Conservation (phyloP, 163 green algal species). For the Chloromonas sp. region DNA sequence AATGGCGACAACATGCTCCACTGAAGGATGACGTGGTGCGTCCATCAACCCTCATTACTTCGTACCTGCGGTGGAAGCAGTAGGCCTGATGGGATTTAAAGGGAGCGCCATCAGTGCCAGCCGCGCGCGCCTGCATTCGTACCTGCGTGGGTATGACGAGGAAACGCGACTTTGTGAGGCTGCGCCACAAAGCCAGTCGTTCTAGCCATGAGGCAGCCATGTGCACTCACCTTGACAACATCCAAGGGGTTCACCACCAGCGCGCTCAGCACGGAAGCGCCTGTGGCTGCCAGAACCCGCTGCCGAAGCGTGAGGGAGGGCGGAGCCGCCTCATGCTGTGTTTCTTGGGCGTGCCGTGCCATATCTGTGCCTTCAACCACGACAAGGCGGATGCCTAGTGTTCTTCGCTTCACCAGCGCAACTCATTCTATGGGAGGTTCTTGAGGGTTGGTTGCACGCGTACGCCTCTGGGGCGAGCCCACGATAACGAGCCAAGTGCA, state of each 20-base stretch:
- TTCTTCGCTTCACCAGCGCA: too few species aligned
- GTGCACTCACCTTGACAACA: slow-evolving; percentile 74
- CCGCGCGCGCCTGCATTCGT: not conserved
- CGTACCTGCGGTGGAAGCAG: not conserved
- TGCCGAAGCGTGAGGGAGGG: not conserved
- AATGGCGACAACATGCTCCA: too few species aligned
- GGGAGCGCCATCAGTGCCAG: too few species aligned
- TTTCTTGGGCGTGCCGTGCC: not conserved
- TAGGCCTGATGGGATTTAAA: not conserved
- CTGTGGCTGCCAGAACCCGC: slow-evolving; percentile 57
- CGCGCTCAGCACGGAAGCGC: slow-evolving; percentile 64
- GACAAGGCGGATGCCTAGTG: not conserved
- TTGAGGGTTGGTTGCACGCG: too few species aligned
- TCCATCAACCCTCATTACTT: too few species aligned
- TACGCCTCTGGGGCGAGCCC: too few species aligned
- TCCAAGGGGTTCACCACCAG: slow-evolving; percentile 84
- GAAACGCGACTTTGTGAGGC: not conserved
- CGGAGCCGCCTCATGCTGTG: not conserved
- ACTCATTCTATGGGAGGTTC: too few species aligned
- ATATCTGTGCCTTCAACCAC: not conserved
- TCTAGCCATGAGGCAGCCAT: not conserved
- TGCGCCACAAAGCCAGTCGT: not conserved
- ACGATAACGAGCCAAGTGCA: too few species aligned
- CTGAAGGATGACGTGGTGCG: too few species aligned
- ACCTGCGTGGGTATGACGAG: not conserved